Percentiles rank a stretch among this genome's conserved stretches.
Evolutionary conservation across 73 alveolate species (phyloP).

Genomic region (Paramecium bursaria): DNA sequence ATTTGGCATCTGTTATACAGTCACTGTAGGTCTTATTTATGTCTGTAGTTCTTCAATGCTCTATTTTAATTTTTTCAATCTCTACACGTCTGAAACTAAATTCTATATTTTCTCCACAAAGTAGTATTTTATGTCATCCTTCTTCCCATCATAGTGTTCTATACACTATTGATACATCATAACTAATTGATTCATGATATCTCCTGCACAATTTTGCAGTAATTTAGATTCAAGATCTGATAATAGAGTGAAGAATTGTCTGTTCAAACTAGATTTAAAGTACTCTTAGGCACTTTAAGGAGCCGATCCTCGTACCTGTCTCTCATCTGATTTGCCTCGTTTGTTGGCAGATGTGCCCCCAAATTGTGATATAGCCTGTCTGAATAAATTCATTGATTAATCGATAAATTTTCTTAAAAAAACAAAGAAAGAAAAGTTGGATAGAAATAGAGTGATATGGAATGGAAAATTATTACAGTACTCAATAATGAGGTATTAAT

Average conservation of each 20-base stretch:
- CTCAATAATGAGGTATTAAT: too few relatives aligned
- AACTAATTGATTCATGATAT: slow-evolving; percentile 32
- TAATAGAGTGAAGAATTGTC: slow-evolving; percentile 22
- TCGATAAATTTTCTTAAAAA: background rate
- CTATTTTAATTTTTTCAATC: background rate
- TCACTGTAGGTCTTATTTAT: background rate
- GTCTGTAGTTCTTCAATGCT: slow-evolving; percentile 1
- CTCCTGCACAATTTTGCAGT: slow-evolving; percentile 12
- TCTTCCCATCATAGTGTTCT: slow-evolving; percentile 38
- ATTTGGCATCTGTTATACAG: background rate
- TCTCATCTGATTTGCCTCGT: slow-evolving; percentile 37
- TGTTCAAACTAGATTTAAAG: slow-evolving; percentile 8
- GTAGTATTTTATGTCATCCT: slow-evolving; percentile 54
- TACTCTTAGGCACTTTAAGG: slow-evolving; percentile 25
- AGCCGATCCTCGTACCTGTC: slow-evolving; percentile 11
- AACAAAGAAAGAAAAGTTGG: too few relatives aligned
- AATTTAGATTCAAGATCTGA: slow-evolving; percentile 5
- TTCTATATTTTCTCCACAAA: slow-evolving; percentile 48
- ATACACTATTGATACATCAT: slow-evolving; percentile 52
- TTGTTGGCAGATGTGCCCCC: slow-evolving; percentile 49
- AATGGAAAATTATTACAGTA: too few relatives aligned
- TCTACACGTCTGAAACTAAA: slow-evolving; percentile 25
- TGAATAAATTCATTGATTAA: slow-evolving; percentile 31
- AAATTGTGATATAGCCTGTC: slow-evolving; percentile 43
- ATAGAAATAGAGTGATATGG: too few relatives aligned